Evolutionary conservation across 768 basidiomycete species (phyloP), one percentile per base, ranked within the genome.

Genomic region (Pulveroboletus sp.): DNA sequence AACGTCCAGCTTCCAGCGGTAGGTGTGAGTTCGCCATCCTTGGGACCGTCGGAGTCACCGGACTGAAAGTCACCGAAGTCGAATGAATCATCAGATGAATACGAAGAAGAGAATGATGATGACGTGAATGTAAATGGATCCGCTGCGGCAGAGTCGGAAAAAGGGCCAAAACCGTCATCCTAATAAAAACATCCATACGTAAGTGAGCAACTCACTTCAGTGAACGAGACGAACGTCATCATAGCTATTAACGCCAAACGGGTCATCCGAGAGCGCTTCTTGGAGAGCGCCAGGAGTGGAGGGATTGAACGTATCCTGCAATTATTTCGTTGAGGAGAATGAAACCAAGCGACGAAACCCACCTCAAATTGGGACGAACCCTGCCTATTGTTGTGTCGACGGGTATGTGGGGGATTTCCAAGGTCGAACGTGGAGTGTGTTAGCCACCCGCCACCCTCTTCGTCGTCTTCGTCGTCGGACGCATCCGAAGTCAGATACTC

Each of bases 391-490:
- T 72, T 71, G 56, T 74, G 73, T 49, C 77, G 72, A 45, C 75
- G 68, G 21, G 78, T 69, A 15, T 77, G 71, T 3, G 80, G 76
- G 15, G 76, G 73, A 45, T 73, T 70, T 21, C 73, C 70, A 8
- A 84, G 67, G 26, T 78, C 77, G 55, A 89, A 89, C n/a, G 76
- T 81, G 8, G 86, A 89, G 39, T 86, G 84, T 3, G 87, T 76
- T 24, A 91, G 67, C 90, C 89, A 92, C 0, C 88, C 88, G 5
- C 80, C 80, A n/a, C 86, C 80, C 11, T 88, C 87, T 15, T 88
- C 86, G 9, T 79, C 75, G 8, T 75, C 72, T 2, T 74, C 71
- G 43, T 78, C 77, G 40, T 88, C 78, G 1, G 75, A 77, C 26
- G 69, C 64, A 46, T 77, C 77, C 0, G 75, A 79, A 61, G 65